A percentile compares a stretch with the other conserved stretches of the same genome.
Conservation (phyloP, 1,139 yeast species). For the Yamadazyma triangularis region DNA sequence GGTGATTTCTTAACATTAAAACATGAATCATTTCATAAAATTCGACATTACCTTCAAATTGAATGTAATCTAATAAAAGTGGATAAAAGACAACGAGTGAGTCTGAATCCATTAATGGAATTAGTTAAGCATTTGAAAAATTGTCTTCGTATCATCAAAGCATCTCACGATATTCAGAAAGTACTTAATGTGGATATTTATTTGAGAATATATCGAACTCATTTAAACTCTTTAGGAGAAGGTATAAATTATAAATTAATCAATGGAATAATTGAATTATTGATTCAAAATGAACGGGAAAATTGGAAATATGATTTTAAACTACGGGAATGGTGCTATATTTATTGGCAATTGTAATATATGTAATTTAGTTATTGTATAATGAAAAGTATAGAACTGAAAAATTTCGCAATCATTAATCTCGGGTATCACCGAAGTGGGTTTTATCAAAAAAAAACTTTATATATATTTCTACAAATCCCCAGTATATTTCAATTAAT, state of each 20-base stretch:
- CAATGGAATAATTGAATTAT: conserved; percentile 24
- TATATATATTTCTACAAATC: background rate
- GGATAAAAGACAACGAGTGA: conserved; percentile 20
- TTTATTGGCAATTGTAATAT: too few relatives aligned
- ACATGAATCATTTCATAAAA: conserved; percentile 24
- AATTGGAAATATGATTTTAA: conserved; percentile 23
- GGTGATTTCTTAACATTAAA: conserved; percentile 8
- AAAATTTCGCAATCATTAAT: conserved; percentile 1
- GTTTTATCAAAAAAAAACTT: background rate
- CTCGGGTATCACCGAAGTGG: background rate
- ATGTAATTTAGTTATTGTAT: too few relatives aligned
- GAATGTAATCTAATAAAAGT: conserved; percentile 18
- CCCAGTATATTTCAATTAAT: background rate
- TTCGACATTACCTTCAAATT: conserved; percentile 25
- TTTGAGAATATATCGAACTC: conserved; percentile 7
- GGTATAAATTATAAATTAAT: conserved; percentile 17
- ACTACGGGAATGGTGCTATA: conserved; percentile 16
- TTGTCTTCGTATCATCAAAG: conserved; percentile 13
- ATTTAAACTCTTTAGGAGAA: conserved; percentile 9
- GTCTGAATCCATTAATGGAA: conserved; percentile 12
- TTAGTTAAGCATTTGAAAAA: conserved; percentile 14
- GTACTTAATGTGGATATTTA: conserved; percentile 12
- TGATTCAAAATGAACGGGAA: conserved; percentile 14
- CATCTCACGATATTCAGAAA: conserved; percentile 2
- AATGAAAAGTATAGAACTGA: background rate